Evolutionary conservation across 1,284 basidiomycete species (phyloP), one percentile per base, ranked within the genome.

Genomic region (Paramarasmius palmivorus): DNA sequence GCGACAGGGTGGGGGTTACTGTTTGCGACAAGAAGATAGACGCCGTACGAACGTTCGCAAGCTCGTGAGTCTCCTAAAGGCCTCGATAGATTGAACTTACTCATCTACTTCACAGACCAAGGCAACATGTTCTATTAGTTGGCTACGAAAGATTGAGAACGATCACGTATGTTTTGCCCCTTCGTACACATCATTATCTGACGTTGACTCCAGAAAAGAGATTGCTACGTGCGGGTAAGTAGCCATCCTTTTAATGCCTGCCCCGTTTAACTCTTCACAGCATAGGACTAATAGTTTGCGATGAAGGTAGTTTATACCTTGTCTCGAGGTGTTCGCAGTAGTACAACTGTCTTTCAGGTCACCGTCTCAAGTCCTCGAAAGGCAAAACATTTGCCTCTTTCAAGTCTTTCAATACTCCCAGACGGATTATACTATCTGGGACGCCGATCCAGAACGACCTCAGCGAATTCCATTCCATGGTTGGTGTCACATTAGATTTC

Each of bases 371-470:
- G 66, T 95, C 94, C 14, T 88, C 92, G 3, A 88, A 85, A 57
- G 95, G 92, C 64, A 97, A 98, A 74, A 98, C 95, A 0, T 91
- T 90, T 1, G 82, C 81, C 49, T 92, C 94, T 84, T 96, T 98
- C 65, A 86, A 92, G 57, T 80, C 82, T 14, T 74, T 99, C 36
- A 76, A 75, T 50, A 93, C 92, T 1, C 79, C 79, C 4, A 77
- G 92, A 22, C 77, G 93, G 40, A 81, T 95, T 55, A 96, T 99
- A 49, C 76, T 99, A 2, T 96, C 95, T 0, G 97, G 97, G 17
- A 99, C 97, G 2, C 97, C 97, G 0, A 93, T 99, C 42, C 93
- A 99, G 70, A 99, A 99, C 68, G 93, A 98, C 67, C 75, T 99
- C 17, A 80, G 89, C 54, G 97, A 99, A 69, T 97, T 97, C 65